Base-by-base conservation (phyloP, 176 grass and related monocot genomes). In the Olyra latifolia region DNA sequence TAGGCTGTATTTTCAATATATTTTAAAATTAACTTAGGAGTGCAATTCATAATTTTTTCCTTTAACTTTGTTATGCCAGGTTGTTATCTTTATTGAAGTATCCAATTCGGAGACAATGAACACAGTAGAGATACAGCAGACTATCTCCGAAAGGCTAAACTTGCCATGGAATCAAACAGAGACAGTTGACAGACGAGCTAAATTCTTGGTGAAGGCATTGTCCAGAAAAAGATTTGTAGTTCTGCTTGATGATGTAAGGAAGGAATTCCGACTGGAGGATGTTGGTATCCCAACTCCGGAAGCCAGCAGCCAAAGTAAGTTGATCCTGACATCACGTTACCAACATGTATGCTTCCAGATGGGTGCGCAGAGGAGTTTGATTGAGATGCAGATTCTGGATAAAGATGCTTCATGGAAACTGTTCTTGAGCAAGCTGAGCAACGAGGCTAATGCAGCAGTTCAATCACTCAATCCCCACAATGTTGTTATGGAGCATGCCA, bases 81-180 rank as follows among this genome's bases (percentile, higher is more conserved):
- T 88, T 75, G 94, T 93, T 45, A 93, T 97, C 55, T 81, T 84
- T 42, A 85, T 97, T 76, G 86, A 93, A 28, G 80, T 97, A 19
- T 93, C 94, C 52, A 97, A 87, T 64, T 81, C 76, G 16, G 79
- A 91, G 71, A 82, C 58, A 10, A 69, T 92, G 22, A 86, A 91
- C 32, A 69, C 70, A 39, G 43, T 54, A 13, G 86, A 60, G 29
- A 91, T 97, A 58, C 94, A 97, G n/a, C 82, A 71, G 74, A 91
- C 69, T 43, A 89, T 97, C 39, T 61, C 83, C 0, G 82, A 91
- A 20, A 71, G 94, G 43, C 88, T 93, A 13, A 87, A 85, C 40
- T 85, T 97, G 39, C 80, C 80, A 44, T 97, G 88, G 94, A 81
- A 87, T 52, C 80, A 91, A 58, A 40, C 39, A 23, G 80, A 91